These are phyloP conservation scores for Tricholoma bakamatsutake DNA, from an alignment of 768 basidiomycete species.

Conservation along the genomic window DNA sequence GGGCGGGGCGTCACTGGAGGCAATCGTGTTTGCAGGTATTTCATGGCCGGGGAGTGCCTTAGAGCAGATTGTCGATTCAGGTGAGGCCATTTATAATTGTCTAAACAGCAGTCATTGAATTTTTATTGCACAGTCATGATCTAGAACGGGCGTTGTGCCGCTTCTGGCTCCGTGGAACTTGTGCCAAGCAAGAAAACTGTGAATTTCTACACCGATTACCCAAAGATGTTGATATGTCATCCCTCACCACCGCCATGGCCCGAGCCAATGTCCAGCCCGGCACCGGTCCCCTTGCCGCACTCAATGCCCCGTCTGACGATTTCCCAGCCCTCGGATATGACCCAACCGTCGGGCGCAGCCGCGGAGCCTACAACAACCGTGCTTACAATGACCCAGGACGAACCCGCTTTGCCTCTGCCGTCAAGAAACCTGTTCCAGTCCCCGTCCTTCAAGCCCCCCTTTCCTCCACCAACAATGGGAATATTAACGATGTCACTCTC, in stretches of 20 bases:
- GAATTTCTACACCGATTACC: conserved; percentile 94
- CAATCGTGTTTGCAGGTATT: conserved; percentile 91
- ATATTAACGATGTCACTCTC: conserved; percentile 32
- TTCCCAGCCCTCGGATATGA: conserved; percentile 66
- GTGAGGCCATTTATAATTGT: conserved; percentile 34
- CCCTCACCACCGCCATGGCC: conserved; percentile 61
- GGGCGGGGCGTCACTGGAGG: conserved; percentile 49
- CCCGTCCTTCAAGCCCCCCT: neutral
- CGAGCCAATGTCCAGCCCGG: conserved; percentile 55
- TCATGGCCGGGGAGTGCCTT: conserved; percentile 92
- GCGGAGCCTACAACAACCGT: conserved; percentile 35
- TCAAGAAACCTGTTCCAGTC: conserved; percentile 58
- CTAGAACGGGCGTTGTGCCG: conserved; percentile 91
- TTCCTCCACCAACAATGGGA: conserved; percentile 13
- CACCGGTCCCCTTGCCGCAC: conserved; percentile 36
- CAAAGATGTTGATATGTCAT: conserved; percentile 74
- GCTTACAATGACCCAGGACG: conserved; percentile 73
- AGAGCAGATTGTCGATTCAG: conserved; percentile 97
- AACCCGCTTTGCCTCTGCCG: conserved; percentile 86
- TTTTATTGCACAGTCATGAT: conserved; percentile 62
- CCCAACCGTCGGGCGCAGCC: conserved; percentile 30
- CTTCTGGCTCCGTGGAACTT: conserved; percentile 97
- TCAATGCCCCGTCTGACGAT: conserved; percentile 50
- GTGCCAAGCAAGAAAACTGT: conserved; percentile 93
- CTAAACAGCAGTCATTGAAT: neutral